A percentile compares a stretch with the other conserved stretches of the same genome.
phyloP scores from a whole-genome alignment of 1,284 basidiomycete species.

The Inonotus obliquus region DNA sequence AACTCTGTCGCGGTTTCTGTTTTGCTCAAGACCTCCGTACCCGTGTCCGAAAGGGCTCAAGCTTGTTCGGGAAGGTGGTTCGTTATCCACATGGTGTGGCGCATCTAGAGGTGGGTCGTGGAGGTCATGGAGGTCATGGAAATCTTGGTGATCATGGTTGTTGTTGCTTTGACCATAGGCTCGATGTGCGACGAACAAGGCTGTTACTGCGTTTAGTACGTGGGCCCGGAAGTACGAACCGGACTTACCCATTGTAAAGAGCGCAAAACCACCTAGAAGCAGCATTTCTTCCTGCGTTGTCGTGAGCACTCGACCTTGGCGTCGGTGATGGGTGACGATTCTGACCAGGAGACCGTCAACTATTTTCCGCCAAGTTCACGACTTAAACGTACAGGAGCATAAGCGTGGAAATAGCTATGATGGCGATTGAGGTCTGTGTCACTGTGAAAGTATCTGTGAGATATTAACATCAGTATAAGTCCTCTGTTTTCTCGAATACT shows the following conservation, averaged over 20 bases:
- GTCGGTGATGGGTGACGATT: slow-evolving; percentile 60
- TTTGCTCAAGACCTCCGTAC: neutral
- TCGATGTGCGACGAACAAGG: slow-evolving; percentile 19
- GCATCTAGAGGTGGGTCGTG: too few relatives aligned
- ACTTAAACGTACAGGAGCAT: slow-evolving; percentile 52
- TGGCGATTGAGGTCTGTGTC: slow-evolving; percentile 67
- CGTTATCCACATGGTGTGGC: neutral
- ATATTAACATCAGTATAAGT: slow-evolving; percentile 25
- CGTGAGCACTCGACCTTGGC: slow-evolving; percentile 50
- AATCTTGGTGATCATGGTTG: neutral
- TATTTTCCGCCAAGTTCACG: neutral
- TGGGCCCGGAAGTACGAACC: too few relatives aligned
- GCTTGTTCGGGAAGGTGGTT: neutral
- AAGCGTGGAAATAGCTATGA: slow-evolving; percentile 56
- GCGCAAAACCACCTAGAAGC: slow-evolving; percentile 60
- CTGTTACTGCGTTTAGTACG: slow-evolving; percentile 1
- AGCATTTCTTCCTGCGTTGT: slow-evolving; percentile 67
- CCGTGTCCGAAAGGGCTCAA: slow-evolving; percentile 1
- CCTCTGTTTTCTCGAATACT: neutral
- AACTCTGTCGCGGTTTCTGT: neutral
- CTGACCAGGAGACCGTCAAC: slow-evolving; percentile 31
- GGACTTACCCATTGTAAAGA: slow-evolving; percentile 67
- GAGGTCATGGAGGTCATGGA: neutral
- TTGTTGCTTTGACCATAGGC: slow-evolving; percentile 12
- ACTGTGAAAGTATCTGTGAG: slow-evolving; percentile 62